Evolutionary conservation across 2,329 filamentous ascomycete species (phyloP), one percentile per base, ranked within the genome.

Genomic region (Penicillium sp.): DNA sequence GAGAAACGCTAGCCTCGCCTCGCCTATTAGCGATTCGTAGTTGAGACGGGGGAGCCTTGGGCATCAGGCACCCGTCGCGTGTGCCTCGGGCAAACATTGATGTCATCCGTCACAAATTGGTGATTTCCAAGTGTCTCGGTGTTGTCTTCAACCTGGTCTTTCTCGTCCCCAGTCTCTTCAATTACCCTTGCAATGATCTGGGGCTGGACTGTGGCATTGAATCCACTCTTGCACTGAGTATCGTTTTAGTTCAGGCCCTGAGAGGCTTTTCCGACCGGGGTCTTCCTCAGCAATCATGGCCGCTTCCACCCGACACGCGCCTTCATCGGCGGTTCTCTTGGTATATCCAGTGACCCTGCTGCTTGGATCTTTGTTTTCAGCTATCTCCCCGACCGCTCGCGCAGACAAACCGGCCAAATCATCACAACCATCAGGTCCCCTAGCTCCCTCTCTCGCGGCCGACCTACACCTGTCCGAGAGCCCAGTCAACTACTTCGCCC

Each of bases 291-390:
- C n/a, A n/a, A n/a, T 35, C 32, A 54, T 54, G 49, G 32, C 49
- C 39, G 35, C 48, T 30, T 22, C 44, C 32, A 34, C 45, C 30
- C 42, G 42, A 38, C 41, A 45, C 30, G 37, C 45, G 6, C 41
- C 34, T 27, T 48, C 39, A 70, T 82, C 93, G 59, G 66, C 73
- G 15, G 69, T 82, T 14, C 75, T 95, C 18, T 62, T 70, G 2
- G 67, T 85, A 43, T 96, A 95, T 68, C 90, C 90, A 3, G 53
- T 70, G 16, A 82, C 89, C 5, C 79, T 98, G 41, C 47, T 87
- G 38, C 76, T 95, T 50, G 92, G 92, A 49, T 84, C 85, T 17
- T 57, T 93, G 50, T 95, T 86, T 73, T 82, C 83, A 30, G 68
- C 79, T 23, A 66, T 96, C 35, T 89, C 87, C 12, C 88, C 88